Percentiles rank a stretch among this genome's conserved stretches.
Evolutionary conservation across 2,329 filamentous ascomycete species (phyloP).

Genomic region (Neonectria magnoliae): DNA sequence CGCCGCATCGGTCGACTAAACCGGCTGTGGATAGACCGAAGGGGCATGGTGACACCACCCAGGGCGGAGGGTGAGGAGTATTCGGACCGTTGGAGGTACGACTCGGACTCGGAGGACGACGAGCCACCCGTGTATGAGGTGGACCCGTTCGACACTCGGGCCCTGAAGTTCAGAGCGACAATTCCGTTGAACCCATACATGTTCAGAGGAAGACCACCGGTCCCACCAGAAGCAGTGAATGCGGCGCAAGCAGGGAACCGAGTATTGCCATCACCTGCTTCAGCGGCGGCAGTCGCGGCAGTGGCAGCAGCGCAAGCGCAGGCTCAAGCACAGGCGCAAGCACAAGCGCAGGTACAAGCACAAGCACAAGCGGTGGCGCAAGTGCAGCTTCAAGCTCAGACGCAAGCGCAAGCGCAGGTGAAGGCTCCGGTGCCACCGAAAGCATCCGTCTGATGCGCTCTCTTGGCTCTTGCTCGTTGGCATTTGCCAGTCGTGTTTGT

Average conservation of each 20-base stretch:
- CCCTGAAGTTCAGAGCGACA: constrained; percentile 69
- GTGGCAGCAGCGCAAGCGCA: constrained; percentile 26
- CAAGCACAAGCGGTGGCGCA: constrained; percentile 33
- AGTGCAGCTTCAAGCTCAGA: constrained; percentile 35
- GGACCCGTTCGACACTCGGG: constrained; percentile 73
- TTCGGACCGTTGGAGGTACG: constrained; percentile 84
- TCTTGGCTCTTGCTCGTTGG: constrained; percentile 2
- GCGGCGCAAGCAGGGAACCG: constrained; percentile 39
- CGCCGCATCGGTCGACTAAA: constrained; percentile 86
- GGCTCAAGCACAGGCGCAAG: constrained; percentile 42
- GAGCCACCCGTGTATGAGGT: constrained; percentile 79
- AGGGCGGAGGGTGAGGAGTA: constrained; percentile 57
- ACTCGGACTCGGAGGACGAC: constrained; percentile 86
- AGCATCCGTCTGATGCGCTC: constrained; percentile 18
- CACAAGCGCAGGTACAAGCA: constrained; percentile 36
- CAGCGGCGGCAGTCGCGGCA: constrained; percentile 31
- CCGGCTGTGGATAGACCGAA: constrained; percentile 87
- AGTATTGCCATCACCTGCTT: constrained; percentile 39
- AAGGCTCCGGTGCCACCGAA: constrained; percentile 36
- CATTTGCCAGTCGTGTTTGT: constrained; percentile 8
- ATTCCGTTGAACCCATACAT: constrained; percentile 61
- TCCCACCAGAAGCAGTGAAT: constrained; percentile 42
- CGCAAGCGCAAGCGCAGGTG: constrained; percentile 17
- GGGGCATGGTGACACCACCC: constrained; percentile 67
- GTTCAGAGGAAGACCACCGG: constrained; percentile 51